Evolutionary conservation across 116 monocot genomes (phyloP).

Genomic region (Zostera marina): DNA sequence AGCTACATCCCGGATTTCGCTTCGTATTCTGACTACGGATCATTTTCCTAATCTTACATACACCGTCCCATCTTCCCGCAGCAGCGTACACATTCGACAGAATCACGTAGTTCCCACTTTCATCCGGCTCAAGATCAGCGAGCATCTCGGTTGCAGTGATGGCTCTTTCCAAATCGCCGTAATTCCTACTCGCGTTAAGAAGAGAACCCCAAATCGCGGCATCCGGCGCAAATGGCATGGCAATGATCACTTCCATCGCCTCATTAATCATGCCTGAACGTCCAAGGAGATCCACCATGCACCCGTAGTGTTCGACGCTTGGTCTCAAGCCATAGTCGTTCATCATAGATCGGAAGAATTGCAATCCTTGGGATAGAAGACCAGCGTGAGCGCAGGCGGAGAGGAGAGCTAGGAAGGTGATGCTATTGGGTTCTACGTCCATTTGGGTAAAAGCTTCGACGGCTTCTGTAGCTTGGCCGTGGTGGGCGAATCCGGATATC

Average conservation of each 20-base stretch:
- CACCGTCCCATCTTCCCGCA: conserved; percentile 42
- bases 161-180: conserved; percentile 23
- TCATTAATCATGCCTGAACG: conserved; percentile 21
- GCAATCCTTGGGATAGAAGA: conserved; percentile 24
- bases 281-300: conserved; percentile 56
- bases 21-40: conserved; percentile 31
- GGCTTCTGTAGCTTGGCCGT: conserved; percentile 31
- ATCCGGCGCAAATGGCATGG: conserved; percentile 43
- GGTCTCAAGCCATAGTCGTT: conserved; percentile 18
- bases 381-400: conserved; percentile 61
- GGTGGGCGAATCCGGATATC: conserved; percentile 35
- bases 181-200: conserved; percentile 30
- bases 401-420: conserved; percentile 50
- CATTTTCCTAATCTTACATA: conserved; percentile 27
- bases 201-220: conserved; percentile 58
- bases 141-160: conserved; percentile 22
- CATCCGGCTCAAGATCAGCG: conserved; percentile 42
- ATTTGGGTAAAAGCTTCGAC: conserved; percentile 25
- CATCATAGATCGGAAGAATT: conserved; percentile 34
- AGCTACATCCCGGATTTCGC: conserved; percentile 59
- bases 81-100: conserved; percentile 49
- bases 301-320: conserved; percentile 58
- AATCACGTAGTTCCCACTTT: conserved; percentile 47
- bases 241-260: conserved; percentile 24
- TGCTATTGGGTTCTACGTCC: conserved; percentile 32